Conservation (phyloP, 148 eudicot species). For the Camellia japonica region DNA sequence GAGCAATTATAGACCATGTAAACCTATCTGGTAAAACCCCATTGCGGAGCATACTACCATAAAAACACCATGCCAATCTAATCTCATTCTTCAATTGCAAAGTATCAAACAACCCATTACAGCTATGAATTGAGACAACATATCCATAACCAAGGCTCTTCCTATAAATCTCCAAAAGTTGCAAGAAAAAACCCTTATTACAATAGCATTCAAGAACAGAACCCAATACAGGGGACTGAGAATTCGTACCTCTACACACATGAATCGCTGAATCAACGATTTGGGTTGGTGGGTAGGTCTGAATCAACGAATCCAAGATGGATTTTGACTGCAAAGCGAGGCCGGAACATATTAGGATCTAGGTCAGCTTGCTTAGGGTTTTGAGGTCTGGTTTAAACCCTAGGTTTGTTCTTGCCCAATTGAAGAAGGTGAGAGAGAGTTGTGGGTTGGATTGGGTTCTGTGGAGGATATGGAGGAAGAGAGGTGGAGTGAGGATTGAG, state of each 20-base stretch:
- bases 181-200: conserved; percentile 42
- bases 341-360: conserved; percentile 38
- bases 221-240: conserved; percentile 45
- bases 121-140: conserved; percentile 42
- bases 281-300: conserved; percentile 38
- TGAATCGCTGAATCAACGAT: conserved; percentile 42
- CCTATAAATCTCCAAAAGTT: conserved; percentile 54
- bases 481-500: conserved; percentile 38
- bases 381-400: conserved; percentile 59
- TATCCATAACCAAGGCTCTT: conserved; percentile 26
- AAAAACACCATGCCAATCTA: conserved; percentile 52
- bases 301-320: conserved; percentile 52
- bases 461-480: conserved; percentile 58
- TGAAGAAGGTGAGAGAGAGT: conserved; percentile 64
- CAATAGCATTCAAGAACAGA: conserved; percentile 61
- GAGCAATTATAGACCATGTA: conserved; percentile 63
- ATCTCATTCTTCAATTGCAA: conserved; percentile 44
- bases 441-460: conserved; percentile 56
- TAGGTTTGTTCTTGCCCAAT: conserved; percentile 58
- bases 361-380: conserved; percentile 37
- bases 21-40: conserved; percentile 38
- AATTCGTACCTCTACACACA: conserved; percentile 43
- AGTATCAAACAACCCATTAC: conserved; percentile 56
- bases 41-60: conserved; percentile 63
- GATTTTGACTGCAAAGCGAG: conserved; percentile 39